Percentiles rank a stretch among this genome's conserved stretches.
Conservation (phyloP, 306 rosid species). For the Cicer chorassanicum region DNA sequence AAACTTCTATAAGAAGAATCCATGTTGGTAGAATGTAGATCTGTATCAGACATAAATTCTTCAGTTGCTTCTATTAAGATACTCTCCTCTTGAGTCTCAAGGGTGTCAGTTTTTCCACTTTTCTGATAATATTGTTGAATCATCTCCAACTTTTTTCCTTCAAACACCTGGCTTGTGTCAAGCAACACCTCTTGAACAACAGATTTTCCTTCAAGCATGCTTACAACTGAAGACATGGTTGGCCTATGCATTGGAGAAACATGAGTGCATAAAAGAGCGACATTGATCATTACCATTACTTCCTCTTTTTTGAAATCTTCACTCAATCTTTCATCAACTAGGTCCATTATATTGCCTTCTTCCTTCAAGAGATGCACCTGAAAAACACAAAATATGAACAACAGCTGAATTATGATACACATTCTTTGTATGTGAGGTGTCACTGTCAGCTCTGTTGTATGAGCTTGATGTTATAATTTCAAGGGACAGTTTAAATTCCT, state of each 20-base stretch:
- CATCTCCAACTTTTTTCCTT: conserved; percentile 35
- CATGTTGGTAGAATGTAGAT: conserved; percentile 35
- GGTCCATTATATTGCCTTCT: conserved; percentile 45
- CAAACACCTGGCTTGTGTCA: conserved; percentile 42
- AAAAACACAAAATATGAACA: not conserved
- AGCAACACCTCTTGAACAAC: conserved; percentile 32
- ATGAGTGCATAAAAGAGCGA: conserved; percentile 51
- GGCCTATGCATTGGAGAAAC: conserved; percentile 47
- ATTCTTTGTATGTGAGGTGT: not conserved
- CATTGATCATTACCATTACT: conserved; percentile 50
- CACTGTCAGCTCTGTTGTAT: no score
- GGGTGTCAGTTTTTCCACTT: not conserved
- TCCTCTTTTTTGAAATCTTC: conserved; percentile 35
- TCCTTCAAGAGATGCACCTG: conserved; percentile 51
- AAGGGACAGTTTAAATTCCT: no score
- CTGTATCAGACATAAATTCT: conserved; percentile 34
- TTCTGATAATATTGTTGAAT: conserved; percentile 26
- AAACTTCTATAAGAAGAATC: conserved; percentile 39
- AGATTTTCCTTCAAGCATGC: conserved; percentile 50
- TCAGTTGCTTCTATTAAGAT: conserved; percentile 35
- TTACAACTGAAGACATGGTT: conserved; percentile 51
- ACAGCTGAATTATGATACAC: not conserved
- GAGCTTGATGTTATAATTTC: no score
- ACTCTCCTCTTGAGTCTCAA: conserved; percentile 37
- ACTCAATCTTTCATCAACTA: conserved; percentile 52